A percentile compares a stretch with the other conserved stretches of the same genome.
Conservation (phyloP, 225 moss, liverwort and hornwort species). For the Pseudoscleropodium purum region DNA sequence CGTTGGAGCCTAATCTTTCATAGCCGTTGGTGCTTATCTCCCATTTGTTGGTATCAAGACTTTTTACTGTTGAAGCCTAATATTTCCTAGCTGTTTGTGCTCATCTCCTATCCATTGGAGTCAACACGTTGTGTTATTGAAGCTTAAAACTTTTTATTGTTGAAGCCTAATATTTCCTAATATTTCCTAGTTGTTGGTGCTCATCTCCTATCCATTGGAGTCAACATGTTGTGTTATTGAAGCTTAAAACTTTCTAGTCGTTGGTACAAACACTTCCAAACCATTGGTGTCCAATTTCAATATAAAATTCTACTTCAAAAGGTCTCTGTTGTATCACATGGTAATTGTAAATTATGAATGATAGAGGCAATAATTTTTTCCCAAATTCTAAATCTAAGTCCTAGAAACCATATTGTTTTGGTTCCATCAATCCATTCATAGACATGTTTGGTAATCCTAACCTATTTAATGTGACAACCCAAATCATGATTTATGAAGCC, state of each 20-base stretch:
- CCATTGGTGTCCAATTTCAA: background rate
- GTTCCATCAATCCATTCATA: rapidly evolving
- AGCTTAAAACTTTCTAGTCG: background rate
- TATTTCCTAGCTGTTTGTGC: background rate
- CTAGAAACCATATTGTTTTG: background rate
- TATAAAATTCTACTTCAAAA: background rate
- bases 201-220: background rate
- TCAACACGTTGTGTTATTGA: too few species aligned
- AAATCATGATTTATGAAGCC: background rate
- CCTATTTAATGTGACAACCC: rapidly evolving
- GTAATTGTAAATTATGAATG: background rate
- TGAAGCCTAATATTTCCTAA: background rate
- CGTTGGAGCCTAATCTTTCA: background rate
- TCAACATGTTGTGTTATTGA: background rate
- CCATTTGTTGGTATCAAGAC: rapidly evolving
- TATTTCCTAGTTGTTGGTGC: background rate
- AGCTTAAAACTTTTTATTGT: background rate
- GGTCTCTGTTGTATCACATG: background rate
- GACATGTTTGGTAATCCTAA: background rate
- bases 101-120: background rate
- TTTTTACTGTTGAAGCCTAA: background rate
- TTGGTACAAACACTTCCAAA: rapidly evolving
- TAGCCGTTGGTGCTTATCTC: background rate
- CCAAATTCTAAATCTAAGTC: background rate
- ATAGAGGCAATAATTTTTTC: too few species aligned